Base-by-base conservation (phyloP, 1,139 yeast genomes). In the Diutina catenulata region DNA sequence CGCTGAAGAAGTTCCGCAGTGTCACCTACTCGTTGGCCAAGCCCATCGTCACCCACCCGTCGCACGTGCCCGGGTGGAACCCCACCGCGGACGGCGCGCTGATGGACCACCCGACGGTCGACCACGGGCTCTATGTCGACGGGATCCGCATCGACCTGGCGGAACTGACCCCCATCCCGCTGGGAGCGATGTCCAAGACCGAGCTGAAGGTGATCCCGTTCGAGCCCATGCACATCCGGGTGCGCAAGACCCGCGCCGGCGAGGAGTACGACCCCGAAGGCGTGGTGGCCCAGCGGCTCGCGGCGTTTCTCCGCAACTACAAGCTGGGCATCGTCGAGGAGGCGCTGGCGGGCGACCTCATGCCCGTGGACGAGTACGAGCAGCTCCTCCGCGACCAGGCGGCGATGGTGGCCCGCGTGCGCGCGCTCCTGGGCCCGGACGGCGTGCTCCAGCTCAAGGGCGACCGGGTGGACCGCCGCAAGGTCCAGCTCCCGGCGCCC, bases 31-130 rank as follows among this genome's bases (percentile, higher is more conserved):
- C 70, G 2, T 60, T 74, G 5, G 81, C 86, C 1, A 66, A 68
- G 9, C 80, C 80, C 21, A 57, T 73, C 7, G 67, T 84, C 4
- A 80, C 94, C 0, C 88, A 86, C 51, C 96, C 96, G 2, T 68
- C 75, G 4, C 94, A 86, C 59, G 53, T 71, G 64, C 47, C 74
- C 65, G 39, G 82, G 61, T 56, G 95, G 88, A 49, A 77, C 55
- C 60, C 68, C 56, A 51, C 70, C 54, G 47, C 51, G 52, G 50
- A 52, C 55, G 40, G 52, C 46, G 74, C 49, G 65, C 68, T 48
- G 1, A 14, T 3, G n/a, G 28, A 25, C 5, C 7, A 18, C 18
- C n/a, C n/a, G n/a, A 20, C 15, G 5, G 24, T 14, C 6, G 35
- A 31, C 13, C 11, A 8, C 10, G 35, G 35, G 2, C 21, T n/a